These are phyloP conservation scores for Fusarium nelsonii DNA, from an alignment of 2,329 filamentous ascomycete genomes.

Conservation along the genomic window DNA sequence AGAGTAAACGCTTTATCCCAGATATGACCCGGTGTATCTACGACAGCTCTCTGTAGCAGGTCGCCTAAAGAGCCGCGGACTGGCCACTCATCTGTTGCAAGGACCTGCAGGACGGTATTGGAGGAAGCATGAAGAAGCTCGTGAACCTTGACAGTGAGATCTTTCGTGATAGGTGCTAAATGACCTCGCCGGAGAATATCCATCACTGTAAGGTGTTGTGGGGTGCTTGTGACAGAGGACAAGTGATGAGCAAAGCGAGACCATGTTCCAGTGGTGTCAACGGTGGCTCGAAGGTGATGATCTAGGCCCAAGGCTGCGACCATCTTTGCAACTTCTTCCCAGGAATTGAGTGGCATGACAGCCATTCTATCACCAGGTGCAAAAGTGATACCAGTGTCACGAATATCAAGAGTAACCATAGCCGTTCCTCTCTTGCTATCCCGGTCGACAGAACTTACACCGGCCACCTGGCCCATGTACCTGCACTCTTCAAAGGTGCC, in stretches of 20 bases:
- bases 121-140: slow-evolving; percentile 63
- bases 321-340: slow-evolving; percentile 67
- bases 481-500: slow-evolving; percentile 68
- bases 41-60: slow-evolving; percentile 61
- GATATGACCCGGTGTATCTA: slow-evolving; percentile 61
- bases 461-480: slow-evolving; percentile 59
- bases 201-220: slow-evolving; percentile 56
- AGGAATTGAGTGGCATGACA: slow-evolving; percentile 67
- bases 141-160: slow-evolving; percentile 63
- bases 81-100: slow-evolving; percentile 65
- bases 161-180: slow-evolving; percentile 64
- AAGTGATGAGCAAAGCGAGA: slow-evolving; percentile 62
- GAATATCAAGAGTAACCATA: slow-evolving; percentile 64
- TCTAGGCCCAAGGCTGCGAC: slow-evolving; percentile 64
- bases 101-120: slow-evolving; percentile 61
- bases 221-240: slow-evolving; percentile 52
- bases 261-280: slow-evolving; percentile 59
- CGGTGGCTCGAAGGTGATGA: slow-evolving; percentile 57
- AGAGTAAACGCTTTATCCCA: slow-evolving; percentile 65
- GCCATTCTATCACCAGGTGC: slow-evolving; percentile 65
- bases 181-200: slow-evolving; percentile 65
- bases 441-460: slow-evolving; percentile 55
- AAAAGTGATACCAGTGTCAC: slow-evolving; percentile 66
- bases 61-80: slow-evolving; percentile 64
- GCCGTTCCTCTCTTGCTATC: slow-evolving; percentile 56